Evolutionary conservation across 768 basidiomycete genomes (phyloP).

Genomic region (Pulveroboletus sp.): DNA sequence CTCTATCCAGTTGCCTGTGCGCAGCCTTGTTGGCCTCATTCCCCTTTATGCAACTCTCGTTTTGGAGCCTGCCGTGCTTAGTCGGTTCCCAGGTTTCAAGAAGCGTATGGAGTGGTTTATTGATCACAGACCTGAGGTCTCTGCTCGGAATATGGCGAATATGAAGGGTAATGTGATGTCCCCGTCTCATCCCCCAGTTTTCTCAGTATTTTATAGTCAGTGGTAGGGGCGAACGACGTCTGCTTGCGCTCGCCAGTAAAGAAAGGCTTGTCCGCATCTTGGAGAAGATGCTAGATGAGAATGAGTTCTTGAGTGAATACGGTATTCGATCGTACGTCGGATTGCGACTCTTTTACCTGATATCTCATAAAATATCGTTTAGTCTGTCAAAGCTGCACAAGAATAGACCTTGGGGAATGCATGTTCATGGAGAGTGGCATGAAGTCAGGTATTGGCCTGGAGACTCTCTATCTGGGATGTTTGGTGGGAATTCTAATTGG

Average conservation of each 20-base stretch:
- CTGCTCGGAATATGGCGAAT: constrained; percentile 91
- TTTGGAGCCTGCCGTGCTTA: constrained; percentile 83
- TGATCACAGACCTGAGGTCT: constrained; percentile 83
- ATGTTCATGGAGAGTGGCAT: constrained; percentile 87
- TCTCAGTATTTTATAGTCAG: constrained; percentile 25
- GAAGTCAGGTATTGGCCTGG: constrained; percentile 98
- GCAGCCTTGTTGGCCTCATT: constrained; percentile 95
- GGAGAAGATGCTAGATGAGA: constrained; percentile 96
- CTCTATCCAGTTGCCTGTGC: constrained; percentile 87
- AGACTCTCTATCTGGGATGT: constrained; percentile 96
- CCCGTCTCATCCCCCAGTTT: neutral
- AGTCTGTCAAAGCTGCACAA: constrained; percentile 89
- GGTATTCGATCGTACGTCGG: constrained; percentile 87
- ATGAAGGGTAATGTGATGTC: constrained; percentile 62
- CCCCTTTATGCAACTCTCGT: constrained; percentile 94
- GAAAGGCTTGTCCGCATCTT: constrained; percentile 85
- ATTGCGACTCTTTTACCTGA: neutral
- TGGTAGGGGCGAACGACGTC: constrained; percentile 80
- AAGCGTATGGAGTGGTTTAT: constrained; percentile 99
- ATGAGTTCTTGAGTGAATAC: constrained; percentile 93
- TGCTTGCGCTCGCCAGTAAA: constrained; percentile 88
- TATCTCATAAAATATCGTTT: constrained; percentile 8
- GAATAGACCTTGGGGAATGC: constrained; percentile 90
- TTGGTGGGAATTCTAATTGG: constrained; percentile 98
- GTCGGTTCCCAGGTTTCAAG: constrained; percentile 95